These are phyloP conservation scores for Colletotrichum sp. DNA, from an alignment of 2,329 filamentous ascomycete genomes.

Conservation along the genomic window DNA sequence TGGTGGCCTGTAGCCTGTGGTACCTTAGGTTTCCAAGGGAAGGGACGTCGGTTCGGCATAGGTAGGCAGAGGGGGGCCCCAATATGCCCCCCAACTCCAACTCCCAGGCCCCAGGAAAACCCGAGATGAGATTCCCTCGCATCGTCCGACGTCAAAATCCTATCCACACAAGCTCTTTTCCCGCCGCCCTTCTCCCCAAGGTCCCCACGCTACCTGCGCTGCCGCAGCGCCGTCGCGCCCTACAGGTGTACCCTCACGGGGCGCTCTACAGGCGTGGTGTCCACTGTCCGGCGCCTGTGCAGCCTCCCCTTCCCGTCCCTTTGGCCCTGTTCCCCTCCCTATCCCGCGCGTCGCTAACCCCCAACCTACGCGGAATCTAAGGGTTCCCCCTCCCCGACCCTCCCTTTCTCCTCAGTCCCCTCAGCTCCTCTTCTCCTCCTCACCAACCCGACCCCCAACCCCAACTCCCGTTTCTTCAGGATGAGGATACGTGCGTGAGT, in stretches of 20 bases:
- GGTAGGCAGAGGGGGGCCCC: background rate
- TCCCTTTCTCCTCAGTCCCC: background rate
- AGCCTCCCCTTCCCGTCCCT: slow-evolving; percentile 1
- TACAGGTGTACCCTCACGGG: background rate
- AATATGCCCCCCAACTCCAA: background rate
- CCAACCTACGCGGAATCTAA: background rate
- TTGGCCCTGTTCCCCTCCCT: background rate
- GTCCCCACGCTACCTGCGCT: background rate
- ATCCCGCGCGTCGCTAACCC: background rate
- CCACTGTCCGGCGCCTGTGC: background rate
- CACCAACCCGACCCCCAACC: background rate
- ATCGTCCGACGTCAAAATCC: background rate
- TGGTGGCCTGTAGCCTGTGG: background rate
- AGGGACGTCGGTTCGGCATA: background rate
- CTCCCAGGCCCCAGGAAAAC: background rate
- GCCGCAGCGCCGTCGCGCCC: background rate
- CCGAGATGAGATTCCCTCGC: background rate
- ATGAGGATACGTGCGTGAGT: slow-evolving; percentile 17
- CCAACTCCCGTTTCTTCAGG: slow-evolving; percentile 17
- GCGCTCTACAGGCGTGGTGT: background rate
- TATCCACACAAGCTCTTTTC: background rate
- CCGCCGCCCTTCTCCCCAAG: background rate
- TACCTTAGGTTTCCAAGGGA: background rate
- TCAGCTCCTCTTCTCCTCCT: background rate
- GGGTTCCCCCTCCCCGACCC: background rate